Percentiles rank a stretch among this genome's conserved stretches.
These are phyloP conservation scores for Arxiozyma slooffiae DNA, from an alignment of 1,139 yeast species.

Conservation along the genomic window DNA sequence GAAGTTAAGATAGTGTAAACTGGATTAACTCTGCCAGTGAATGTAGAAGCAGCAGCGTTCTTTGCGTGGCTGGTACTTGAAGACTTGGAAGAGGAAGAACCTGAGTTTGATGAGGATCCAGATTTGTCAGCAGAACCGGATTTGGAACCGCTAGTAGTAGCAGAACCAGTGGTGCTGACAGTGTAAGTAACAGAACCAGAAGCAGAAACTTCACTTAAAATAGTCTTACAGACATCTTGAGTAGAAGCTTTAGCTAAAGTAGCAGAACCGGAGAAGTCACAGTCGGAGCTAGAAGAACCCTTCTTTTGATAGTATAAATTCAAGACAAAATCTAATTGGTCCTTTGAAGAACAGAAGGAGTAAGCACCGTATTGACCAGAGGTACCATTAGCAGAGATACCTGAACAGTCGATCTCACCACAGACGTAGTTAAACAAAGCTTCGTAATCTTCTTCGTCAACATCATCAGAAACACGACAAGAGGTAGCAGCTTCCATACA, in stretches of 20 bases:
- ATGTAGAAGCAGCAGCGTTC: constrained; percentile 19
- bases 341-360: constrained; percentile 56
- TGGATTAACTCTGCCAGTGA: constrained; percentile 39
- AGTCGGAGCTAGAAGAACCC: constrained; percentile 40
- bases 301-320: constrained; percentile 53
- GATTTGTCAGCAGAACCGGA: constrained; percentile 1
- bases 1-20: constrained; percentile 69
- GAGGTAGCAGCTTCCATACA: constrained; percentile 45
- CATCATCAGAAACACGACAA: constrained; percentile 47
- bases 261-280: constrained; percentile 64
- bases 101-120: constrained; percentile 6
- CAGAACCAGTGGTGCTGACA: constrained; percentile 12
- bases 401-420: constrained; percentile 41
- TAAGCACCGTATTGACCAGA: constrained; percentile 54
- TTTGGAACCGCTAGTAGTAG: constrained; percentile 9
- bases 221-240: constrained; percentile 47
- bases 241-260: constrained; percentile 39
- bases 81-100: constrained; percentile 3
- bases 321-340: constrained; percentile 52
- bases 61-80: constrained; percentile 15
- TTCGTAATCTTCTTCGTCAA: constrained; percentile 43
- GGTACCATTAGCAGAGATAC: constrained; percentile 51
- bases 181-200: constrained; percentile 34
- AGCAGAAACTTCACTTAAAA: constrained; percentile 32
- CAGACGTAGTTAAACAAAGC: constrained; percentile 51